These are phyloP conservation scores for Botryosphaeria dothidea DNA, from an alignment of 2,329 filamentous ascomycete genomes.

Conservation along the genomic window DNA sequence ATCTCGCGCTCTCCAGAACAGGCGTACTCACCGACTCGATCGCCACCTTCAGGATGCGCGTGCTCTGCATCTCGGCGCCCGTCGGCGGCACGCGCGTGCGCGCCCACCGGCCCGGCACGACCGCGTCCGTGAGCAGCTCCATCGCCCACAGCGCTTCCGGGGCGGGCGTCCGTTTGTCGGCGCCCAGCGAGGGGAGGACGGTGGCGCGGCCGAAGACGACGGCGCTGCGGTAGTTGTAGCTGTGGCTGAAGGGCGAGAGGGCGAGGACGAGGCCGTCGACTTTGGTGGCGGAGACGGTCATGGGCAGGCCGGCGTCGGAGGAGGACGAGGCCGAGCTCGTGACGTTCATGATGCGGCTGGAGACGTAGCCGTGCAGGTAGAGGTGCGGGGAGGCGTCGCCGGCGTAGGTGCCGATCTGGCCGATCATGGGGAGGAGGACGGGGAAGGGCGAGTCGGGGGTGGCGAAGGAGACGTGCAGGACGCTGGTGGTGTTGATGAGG, in stretches of 20 bases:
- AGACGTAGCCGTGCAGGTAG: conserved; percentile 85
- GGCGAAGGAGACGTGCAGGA: conserved; percentile 79
- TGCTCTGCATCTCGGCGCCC: conserved; percentile 72
- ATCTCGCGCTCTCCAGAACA: too few relatives aligned
- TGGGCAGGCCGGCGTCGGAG: conserved; percentile 58
- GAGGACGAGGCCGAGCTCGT: background rate
- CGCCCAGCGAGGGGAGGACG: conserved; percentile 53
- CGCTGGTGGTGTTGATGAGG: conserved; percentile 72
- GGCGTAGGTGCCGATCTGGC: conserved; percentile 72
- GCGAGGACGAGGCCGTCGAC: conserved; percentile 79
- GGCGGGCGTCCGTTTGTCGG: conserved; percentile 60
- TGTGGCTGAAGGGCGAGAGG: conserved; percentile 77
- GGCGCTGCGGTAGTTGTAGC: conserved; percentile 83
- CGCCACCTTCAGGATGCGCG: conserved; percentile 68
- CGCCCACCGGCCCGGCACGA: conserved; percentile 65
- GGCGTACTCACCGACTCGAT: too few relatives aligned
- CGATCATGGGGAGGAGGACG: conserved; percentile 80
- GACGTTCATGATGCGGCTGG: conserved; percentile 69
- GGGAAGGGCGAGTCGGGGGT: conserved; percentile 67
- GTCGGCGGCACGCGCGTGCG: conserved; percentile 71
- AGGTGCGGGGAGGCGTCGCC: conserved; percentile 60
- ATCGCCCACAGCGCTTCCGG: conserved; percentile 63
- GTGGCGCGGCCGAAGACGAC: conserved; percentile 74
- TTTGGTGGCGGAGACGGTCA: conserved; percentile 72
- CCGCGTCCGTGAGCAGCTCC: conserved; percentile 73